These are phyloP conservation scores for Wickerhamiella cacticola DNA, from an alignment of 805 yeast species.

Conservation along the genomic window DNA sequence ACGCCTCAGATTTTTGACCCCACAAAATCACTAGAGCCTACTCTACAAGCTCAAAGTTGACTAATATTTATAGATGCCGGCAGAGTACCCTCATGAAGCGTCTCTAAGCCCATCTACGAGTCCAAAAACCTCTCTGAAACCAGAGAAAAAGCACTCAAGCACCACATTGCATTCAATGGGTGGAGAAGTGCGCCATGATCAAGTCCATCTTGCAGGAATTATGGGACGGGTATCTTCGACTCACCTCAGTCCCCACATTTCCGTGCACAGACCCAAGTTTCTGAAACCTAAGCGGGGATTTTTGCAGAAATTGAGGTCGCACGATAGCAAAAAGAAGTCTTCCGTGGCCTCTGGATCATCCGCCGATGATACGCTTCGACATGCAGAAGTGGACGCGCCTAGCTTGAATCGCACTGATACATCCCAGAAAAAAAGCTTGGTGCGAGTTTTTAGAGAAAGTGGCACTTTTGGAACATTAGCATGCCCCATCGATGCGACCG, in stretches of 20 bases:
- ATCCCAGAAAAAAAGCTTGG: conserved; percentile 29
- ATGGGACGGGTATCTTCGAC: not conserved
- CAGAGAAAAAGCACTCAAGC: not conserved
- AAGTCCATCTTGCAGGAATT: not conserved
- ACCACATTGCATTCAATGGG: not conserved
- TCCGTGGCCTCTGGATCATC: not conserved
- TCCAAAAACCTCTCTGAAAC: not conserved
- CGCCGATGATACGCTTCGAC: conserved; percentile 3
- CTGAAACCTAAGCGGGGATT: not conserved
- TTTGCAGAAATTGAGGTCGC: conserved; percentile 4
- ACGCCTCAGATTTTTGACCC: too few relatives aligned
- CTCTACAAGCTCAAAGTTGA: not conserved
- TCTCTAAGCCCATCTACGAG: conserved; percentile 8
- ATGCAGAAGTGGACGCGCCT: conserved; percentile 7
- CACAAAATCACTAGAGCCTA: not conserved
- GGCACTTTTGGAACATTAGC: conserved; percentile 77
- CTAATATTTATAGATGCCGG: conserved; percentile 3
- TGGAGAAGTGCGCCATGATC: not conserved
- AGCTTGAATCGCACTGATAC: not conserved
- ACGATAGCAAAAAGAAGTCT: conserved; percentile 2
- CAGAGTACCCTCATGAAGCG: conserved; percentile 1
- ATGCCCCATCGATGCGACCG: conserved; percentile 66
- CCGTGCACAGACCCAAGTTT: conserved; percentile 1
- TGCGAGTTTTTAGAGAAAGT: conserved; percentile 71
- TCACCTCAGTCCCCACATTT: conserved; percentile 4